phyloP scores from a whole-genome alignment of 768 basidiomycete species.

The Panellus pusillus region DNA sequence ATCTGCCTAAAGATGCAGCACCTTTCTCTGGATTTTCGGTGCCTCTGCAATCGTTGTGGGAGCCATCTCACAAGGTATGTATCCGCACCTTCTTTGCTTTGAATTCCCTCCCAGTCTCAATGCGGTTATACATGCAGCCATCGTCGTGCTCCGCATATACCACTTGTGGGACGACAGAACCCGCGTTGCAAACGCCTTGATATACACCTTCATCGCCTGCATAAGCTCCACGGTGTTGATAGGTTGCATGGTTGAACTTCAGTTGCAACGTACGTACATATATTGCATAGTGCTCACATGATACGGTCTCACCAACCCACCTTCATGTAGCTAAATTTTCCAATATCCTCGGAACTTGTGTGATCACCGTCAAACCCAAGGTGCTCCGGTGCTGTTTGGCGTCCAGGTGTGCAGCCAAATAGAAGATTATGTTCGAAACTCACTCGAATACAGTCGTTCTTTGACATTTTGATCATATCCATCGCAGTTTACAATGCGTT shows the following conservation, averaged over 20 bases:
- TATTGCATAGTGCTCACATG: no score
- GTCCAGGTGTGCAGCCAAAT: neutral
- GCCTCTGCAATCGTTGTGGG: neutral
- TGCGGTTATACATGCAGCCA: neutral
- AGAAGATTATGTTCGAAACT: neutral
- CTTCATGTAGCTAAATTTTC: neutral
- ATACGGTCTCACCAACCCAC: no score
- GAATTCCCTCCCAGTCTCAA: no score
- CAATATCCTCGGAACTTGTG: neutral
- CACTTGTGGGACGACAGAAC: neutral
- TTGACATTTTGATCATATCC: neutral
- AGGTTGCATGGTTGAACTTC: no score
- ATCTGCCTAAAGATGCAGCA: neutral
- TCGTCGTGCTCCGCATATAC: neutral
- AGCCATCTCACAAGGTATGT: conserved; percentile 1
- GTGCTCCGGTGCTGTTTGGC: neutral
- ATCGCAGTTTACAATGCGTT: neutral
- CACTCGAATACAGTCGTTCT: neutral
- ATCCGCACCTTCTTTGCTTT: neutral
- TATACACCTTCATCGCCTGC: neutral
- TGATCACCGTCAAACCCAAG: neutral
- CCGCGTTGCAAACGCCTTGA: neutral
- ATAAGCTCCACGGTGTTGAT: neutral
- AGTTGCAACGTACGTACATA: no score
- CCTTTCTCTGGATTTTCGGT: conserved; percentile 8